Evolutionary conservation across 2,329 filamentous ascomycete genomes (phyloP).

Genomic region (Pseudocercospora eumusae): DNA sequence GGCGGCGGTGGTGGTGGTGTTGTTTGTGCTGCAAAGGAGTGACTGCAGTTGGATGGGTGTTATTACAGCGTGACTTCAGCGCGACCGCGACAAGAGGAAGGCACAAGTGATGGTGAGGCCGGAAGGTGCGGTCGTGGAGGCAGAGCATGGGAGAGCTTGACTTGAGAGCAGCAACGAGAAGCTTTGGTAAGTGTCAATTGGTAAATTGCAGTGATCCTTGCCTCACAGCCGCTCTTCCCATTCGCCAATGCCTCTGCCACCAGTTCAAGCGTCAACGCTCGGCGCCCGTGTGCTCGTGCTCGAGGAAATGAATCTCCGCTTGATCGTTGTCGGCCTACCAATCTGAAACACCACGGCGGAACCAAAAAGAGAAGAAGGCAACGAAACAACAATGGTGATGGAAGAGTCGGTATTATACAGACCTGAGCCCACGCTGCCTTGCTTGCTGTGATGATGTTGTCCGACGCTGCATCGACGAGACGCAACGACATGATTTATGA

Average conservation of each 20-base stretch:
- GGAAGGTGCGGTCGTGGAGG: no score
- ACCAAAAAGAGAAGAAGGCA: no score
- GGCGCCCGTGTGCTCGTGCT: neutral
- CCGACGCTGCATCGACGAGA: neutral
- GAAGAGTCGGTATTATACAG: no score
- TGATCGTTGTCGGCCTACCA: neutral
- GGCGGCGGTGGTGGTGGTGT: conserved; percentile 2
- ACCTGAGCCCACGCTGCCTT: neutral
- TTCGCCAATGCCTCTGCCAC: neutral
- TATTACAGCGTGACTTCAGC: neutral
- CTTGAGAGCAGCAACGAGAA: neutral
- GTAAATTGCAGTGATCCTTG: neutral
- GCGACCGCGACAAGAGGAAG: neutral
- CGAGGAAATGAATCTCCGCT: neutral
- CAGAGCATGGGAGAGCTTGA: no score
- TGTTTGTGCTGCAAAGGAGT: neutral
- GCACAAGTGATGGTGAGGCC: no score
- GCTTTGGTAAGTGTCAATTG: neutral
- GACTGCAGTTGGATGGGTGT: neutral
- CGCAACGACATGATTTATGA: neutral
- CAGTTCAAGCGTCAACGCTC: neutral
- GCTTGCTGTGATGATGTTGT: neutral
- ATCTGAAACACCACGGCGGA: neutral
- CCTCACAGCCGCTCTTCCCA: neutral
- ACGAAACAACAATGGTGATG: no score